A percentile compares a stretch with the other conserved stretches of the same genome.
These are phyloP conservation scores for Omphalea diandra DNA, from an alignment of 441 rosid species.

Conservation along the genomic window DNA sequence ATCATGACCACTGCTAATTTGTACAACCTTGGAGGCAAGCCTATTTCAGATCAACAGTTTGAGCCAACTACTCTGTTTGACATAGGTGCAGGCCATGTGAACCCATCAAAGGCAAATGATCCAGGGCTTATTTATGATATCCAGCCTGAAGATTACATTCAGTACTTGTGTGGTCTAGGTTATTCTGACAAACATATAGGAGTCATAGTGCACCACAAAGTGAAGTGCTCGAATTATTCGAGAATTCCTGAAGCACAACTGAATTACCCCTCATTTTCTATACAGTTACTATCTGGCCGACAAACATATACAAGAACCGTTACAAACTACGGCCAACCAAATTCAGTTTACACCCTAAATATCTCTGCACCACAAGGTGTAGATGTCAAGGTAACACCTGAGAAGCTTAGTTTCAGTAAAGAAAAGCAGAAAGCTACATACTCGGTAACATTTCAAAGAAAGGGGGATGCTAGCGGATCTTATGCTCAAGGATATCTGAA, in stretches of 20 bases:
- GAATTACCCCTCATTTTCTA: conserved; percentile 56
- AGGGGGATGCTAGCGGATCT: not conserved
- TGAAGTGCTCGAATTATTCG: conserved; percentile 30
- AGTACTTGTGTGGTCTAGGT: conserved; percentile 49
- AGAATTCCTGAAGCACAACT: conserved; percentile 48
- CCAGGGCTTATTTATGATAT: conserved; percentile 55
- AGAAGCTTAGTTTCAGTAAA: conserved; percentile 24
- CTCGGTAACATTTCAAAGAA: conserved; percentile 30
- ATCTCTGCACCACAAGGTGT: conserved; percentile 35
- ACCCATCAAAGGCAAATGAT: conserved; percentile 46
- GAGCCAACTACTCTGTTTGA: conserved; percentile 29
- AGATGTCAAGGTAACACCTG: conserved; percentile 34
- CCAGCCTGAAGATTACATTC: conserved; percentile 51
- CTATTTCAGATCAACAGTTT: conserved; percentile 14
- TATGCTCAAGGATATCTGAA: conserved; percentile 31
- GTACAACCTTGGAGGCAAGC: conserved; percentile 8
- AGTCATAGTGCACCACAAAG: conserved; percentile 26
- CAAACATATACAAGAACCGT: conserved; percentile 46
- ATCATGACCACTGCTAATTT: conserved; percentile 19
- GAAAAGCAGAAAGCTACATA: conserved; percentile 40
- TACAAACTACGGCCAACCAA: conserved; percentile 41
- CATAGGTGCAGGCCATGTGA: conserved; percentile 57
- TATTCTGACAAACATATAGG: conserved; percentile 36
- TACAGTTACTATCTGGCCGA: conserved; percentile 28
- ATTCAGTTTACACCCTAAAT: conserved; percentile 23